These are phyloP conservation scores for Helotiales sp. DNA, from an alignment of 2,329 filamentous ascomycete species.

Conservation along the genomic window DNA sequence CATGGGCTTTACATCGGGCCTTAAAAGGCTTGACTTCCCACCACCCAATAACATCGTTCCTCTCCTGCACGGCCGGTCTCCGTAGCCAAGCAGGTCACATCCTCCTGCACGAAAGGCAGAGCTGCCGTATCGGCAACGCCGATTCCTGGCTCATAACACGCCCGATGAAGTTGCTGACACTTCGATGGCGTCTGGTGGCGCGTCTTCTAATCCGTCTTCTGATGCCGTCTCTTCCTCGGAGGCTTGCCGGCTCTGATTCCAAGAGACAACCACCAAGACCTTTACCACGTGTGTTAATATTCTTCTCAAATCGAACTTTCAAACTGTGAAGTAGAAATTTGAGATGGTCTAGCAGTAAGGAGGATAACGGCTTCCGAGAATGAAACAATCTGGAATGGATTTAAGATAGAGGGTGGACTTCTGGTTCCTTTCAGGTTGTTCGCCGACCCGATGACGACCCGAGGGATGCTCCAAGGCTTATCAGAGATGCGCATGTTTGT, in stretches of 20 bases:
- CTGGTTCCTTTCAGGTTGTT: not conserved
- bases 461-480: not conserved
- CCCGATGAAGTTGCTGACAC: not conserved
- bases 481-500: slow-evolving; percentile 2
- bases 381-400: not conserved
- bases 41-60: not conserved
- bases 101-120: not conserved
- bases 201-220: not conserved
- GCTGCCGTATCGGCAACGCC: not conserved
- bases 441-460: not conserved
- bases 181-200: not conserved
- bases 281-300: not conserved
- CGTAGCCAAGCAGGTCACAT: not conserved
- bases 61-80: not conserved
- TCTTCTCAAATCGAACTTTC: not conserved
- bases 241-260: not conserved
- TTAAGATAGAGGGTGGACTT: not conserved
- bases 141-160: not conserved
- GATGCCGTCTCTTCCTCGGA: not conserved
- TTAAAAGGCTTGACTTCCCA: slow-evolving; percentile 7
- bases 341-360: not conserved
- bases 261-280: slow-evolving; percentile 5
- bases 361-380: not conserved
- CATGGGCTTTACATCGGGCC: not conserved
- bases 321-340: not conserved